These are phyloP conservation scores for Trypanosoma melophagium DNA, from an alignment of 208 protist species.

Conservation along the genomic window DNA sequence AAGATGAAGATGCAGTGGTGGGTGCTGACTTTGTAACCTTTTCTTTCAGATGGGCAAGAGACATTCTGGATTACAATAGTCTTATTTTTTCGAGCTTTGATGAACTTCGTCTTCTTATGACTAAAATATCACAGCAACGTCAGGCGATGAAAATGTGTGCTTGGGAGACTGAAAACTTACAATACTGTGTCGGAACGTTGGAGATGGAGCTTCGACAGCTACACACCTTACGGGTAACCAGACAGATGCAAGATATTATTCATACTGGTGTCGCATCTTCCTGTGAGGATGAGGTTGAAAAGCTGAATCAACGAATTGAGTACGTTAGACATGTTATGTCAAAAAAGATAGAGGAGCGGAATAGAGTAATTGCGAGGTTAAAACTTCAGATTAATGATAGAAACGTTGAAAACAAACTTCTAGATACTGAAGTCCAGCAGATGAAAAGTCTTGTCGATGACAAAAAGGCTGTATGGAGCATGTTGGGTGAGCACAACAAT, in stretches of 20 bases:
- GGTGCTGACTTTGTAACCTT: constrained; percentile 79
- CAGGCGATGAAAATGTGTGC: constrained; percentile 77
- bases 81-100: constrained; percentile 76
- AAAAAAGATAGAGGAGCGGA: constrained; percentile 74
- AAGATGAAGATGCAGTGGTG: constrained; percentile 84
- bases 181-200: constrained; percentile 73
- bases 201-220: constrained; percentile 90
- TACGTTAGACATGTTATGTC: constrained; percentile 68
- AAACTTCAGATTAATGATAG: constrained; percentile 75
- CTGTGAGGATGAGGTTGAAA: constrained; percentile 61
- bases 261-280: constrained; percentile 66
- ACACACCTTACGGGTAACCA: constrained; percentile 94
- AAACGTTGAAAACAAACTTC: constrained; percentile 61
- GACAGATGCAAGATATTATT: constrained; percentile 93
- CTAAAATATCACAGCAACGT: constrained; percentile 73
- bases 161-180: constrained; percentile 75
- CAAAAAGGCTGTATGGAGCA: constrained; percentile 48
- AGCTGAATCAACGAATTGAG: constrained; percentile 76
- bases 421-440: constrained; percentile 42
- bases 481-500: constrained; percentile 66
- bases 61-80: constrained; percentile 80
- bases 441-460: constrained; percentile 58
- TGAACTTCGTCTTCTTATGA: constrained; percentile 73
- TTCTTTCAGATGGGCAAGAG: constrained; percentile 65
- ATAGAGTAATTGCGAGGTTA: constrained; percentile 45